phyloP scores from a whole-genome alignment of 2,329 filamentous ascomycete species.

The Scedosporium minutisporum region DNA sequence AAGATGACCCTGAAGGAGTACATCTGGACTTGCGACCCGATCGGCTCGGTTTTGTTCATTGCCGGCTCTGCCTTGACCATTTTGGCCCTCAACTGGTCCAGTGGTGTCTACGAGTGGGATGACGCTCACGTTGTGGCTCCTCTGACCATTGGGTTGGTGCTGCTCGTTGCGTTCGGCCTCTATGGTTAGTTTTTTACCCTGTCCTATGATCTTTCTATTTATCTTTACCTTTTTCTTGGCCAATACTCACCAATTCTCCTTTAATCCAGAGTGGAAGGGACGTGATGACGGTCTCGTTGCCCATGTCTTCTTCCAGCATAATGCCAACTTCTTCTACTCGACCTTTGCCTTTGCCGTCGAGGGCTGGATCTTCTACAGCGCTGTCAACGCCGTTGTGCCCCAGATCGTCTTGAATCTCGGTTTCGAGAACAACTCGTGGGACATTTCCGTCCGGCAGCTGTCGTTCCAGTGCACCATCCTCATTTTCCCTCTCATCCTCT shows the following conservation, averaged over 20 bases:
- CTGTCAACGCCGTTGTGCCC: slow-evolving; percentile 40
- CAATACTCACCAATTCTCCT: neutral
- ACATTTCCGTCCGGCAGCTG: slow-evolving; percentile 37
- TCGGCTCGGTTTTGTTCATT: slow-evolving; percentile 35
- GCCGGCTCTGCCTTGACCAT: slow-evolving; percentile 31
- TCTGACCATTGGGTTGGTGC: slow-evolving; percentile 27
- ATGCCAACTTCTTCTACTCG: slow-evolving; percentile 44
- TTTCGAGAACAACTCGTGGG: slow-evolving; percentile 35
- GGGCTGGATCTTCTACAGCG: slow-evolving; percentile 48
- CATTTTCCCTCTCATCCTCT: slow-evolving; percentile 21
- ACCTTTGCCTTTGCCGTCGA: slow-evolving; percentile 48
- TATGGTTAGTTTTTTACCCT: slow-evolving; percentile 23
- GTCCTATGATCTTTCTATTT: no score
- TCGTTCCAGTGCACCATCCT: slow-evolving; percentile 31
- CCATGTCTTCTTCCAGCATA: slow-evolving; percentile 43
- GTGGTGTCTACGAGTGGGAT: slow-evolving; percentile 29
- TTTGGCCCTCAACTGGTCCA: slow-evolving; percentile 35
- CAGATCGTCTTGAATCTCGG: slow-evolving; percentile 39
- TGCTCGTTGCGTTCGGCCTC: slow-evolving; percentile 28
- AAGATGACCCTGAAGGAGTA: slow-evolving; percentile 28
- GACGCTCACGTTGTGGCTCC: slow-evolving; percentile 29
- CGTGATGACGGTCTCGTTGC: slow-evolving; percentile 43
- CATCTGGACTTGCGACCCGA: slow-evolving; percentile 37
- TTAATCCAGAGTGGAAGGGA: slow-evolving; percentile 41
- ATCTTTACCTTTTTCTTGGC: neutral